These are phyloP conservation scores for Gyromitra esculenta DNA, from an alignment of 2,329 filamentous ascomycete genomes.

Conservation along the genomic window DNA sequence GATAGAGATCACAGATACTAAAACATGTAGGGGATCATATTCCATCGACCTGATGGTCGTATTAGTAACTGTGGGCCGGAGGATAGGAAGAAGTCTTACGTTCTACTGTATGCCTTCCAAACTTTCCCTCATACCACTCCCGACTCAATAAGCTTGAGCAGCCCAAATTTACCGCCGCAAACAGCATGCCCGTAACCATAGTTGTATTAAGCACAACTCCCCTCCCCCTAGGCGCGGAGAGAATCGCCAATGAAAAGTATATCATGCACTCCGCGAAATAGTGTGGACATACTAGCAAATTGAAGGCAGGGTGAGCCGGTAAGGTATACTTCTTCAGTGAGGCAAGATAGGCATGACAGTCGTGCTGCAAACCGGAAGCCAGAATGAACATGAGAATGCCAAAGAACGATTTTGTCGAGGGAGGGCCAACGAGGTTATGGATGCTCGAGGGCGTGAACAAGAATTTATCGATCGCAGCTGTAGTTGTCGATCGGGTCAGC, in stretches of 20 bases:
- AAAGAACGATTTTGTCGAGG: slow-evolving; percentile 65
- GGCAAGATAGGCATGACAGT: slow-evolving; percentile 75
- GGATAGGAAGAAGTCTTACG: slow-evolving; percentile 24
- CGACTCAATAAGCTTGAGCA: slow-evolving; percentile 81
- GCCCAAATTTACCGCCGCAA: slow-evolving; percentile 81
- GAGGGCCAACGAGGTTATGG: slow-evolving; percentile 59
- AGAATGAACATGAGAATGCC: slow-evolving; percentile 73
- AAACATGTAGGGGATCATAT: slow-evolving; percentile 78
- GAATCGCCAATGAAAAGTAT: slow-evolving; percentile 76
- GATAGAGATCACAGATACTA: slow-evolving; percentile 58
- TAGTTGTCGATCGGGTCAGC: background rate
- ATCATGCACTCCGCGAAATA: slow-evolving; percentile 71
- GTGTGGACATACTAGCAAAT: slow-evolving; percentile 80
- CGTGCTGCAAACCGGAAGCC: slow-evolving; percentile 77
- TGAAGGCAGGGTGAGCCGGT: slow-evolving; percentile 73
- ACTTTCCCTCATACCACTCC: slow-evolving; percentile 80
- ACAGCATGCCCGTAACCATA: slow-evolving; percentile 73
- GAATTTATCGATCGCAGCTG: slow-evolving; percentile 49
- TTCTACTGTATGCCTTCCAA: slow-evolving; percentile 72
- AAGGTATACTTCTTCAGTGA: slow-evolving; percentile 83
- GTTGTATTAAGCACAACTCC: slow-evolving; percentile 73
- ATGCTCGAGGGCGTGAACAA: slow-evolving; percentile 55
- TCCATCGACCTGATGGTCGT: slow-evolving; percentile 67
- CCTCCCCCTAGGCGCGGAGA: slow-evolving; percentile 74
- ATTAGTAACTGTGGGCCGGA: slow-evolving; percentile 17